Evolutionary conservation across 169 alveolate species (phyloP).

Genomic region (Plasmodium malariae): DNA sequence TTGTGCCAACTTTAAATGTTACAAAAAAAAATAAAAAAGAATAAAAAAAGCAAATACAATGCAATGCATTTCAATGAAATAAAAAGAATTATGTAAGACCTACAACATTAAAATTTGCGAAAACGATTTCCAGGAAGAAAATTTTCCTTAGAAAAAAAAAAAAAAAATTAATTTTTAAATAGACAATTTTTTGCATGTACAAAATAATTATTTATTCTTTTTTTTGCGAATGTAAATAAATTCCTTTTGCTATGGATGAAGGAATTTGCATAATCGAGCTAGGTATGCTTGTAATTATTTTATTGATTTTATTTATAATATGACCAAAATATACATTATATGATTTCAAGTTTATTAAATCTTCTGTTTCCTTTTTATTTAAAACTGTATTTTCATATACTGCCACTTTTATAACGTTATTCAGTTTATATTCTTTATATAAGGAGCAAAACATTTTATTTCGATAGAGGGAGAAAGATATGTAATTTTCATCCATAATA

Average conservation of each 20-base stretch:
- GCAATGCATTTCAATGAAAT: no score
- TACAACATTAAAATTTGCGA: no score
- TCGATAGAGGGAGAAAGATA: conserved; percentile 52
- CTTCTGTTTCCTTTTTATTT: conserved; percentile 60
- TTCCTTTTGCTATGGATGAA: conserved; percentile 64
- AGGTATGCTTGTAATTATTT: conserved; percentile 36
- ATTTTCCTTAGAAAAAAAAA: neutral
- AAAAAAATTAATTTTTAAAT: neutral
- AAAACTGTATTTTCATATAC: conserved; percentile 69
- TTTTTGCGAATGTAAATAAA: conserved; percentile 46
- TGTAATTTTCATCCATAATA: conserved; percentile 68
- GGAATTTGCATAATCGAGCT: conserved; percentile 60
- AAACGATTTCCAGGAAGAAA: no score
- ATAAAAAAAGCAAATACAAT: neutral
- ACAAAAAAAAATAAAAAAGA: neutral
- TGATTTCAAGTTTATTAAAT: conserved; percentile 55
- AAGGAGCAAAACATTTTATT: conserved; percentile 51
- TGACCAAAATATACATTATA: conserved; percentile 55
- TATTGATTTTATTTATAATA: conserved; percentile 26
- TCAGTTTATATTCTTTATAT: conserved; percentile 57
- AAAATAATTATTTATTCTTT: neutral
- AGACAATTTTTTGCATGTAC: neutral
- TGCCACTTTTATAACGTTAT: conserved; percentile 39
- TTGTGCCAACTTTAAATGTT: neutral
- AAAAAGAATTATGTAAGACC: no score